These are phyloP conservation scores for Pichia sp. DNA, from an alignment of 1,139 yeast species.

Conservation along the genomic window DNA sequence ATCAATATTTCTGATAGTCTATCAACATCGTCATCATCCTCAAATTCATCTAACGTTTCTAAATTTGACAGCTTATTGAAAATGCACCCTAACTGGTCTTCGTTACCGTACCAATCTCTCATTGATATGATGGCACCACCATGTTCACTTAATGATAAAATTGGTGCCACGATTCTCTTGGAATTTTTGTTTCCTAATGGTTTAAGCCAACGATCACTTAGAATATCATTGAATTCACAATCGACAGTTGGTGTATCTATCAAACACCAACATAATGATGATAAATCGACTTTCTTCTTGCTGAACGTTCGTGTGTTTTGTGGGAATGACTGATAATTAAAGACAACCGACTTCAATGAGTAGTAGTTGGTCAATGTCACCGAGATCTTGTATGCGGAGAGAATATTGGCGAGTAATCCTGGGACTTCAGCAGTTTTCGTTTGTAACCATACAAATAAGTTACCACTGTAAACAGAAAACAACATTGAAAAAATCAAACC, in stretches of 20 bases:
- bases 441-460: constrained; percentile 78
- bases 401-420: constrained; percentile 83
- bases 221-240: constrained; percentile 87
- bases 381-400: constrained; percentile 69
- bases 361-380: constrained; percentile 82
- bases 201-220: constrained; percentile 87
- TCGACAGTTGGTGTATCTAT: constrained; percentile 92
- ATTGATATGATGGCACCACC: constrained; percentile 95
- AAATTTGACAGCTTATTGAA: constrained; percentile 34
- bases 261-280: constrained; percentile 83
- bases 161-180: constrained; percentile 80
- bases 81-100: constrained; percentile 55
- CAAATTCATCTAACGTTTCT: constrained; percentile 26
- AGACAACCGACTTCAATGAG: constrained; percentile 89
- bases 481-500: constrained; percentile 83
- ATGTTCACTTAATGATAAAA: constrained; percentile 85
- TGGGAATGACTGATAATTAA: constrained; percentile 91
- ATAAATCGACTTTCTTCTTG: constrained; percentile 77
- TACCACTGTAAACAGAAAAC: constrained; percentile 83
- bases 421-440: constrained; percentile 73
- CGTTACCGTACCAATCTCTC: constrained; percentile 84
- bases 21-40: constrained; percentile 23
- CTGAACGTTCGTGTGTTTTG: constrained; percentile 77
- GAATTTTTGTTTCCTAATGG: constrained; percentile 87
- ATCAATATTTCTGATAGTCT: constrained; percentile 69